Conservation (phyloP, 2,329 filamentous ascomycete species). For the Emydomyces testavorans region DNA sequence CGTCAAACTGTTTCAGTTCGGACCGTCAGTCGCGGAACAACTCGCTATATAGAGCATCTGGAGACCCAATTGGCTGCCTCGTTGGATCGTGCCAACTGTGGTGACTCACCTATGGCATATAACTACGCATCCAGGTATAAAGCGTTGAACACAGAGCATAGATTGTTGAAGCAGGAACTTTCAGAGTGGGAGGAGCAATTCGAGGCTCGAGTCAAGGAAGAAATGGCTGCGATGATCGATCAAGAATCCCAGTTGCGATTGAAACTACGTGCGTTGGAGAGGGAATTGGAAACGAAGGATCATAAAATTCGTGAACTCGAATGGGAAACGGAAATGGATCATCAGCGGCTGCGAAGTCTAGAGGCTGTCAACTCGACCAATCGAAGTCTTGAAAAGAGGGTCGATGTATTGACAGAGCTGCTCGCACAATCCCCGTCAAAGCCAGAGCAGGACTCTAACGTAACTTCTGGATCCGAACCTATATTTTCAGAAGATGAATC, state of each 20-base stretch:
- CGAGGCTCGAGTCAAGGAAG: slow-evolving; percentile 26
- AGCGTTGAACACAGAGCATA: slow-evolving; percentile 25
- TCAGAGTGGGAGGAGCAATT: slow-evolving; percentile 25
- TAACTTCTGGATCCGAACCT: not conserved
- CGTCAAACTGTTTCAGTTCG: slow-evolving; percentile 14
- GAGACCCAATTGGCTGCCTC: slow-evolving; percentile 36
- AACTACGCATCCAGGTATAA: slow-evolving; percentile 30
- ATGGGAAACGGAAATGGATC: slow-evolving; percentile 24
- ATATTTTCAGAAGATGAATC: slow-evolving; percentile 14
- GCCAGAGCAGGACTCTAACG: slow-evolving; percentile 3
- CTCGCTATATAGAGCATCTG: slow-evolving; percentile 41
- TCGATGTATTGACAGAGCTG: slow-evolving; percentile 29
- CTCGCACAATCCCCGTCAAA: slow-evolving; percentile 27
- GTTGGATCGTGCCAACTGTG: slow-evolving; percentile 30
- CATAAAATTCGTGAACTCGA: slow-evolving; percentile 25
- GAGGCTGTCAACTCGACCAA: slow-evolving; percentile 26
- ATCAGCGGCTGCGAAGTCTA: slow-evolving; percentile 25
- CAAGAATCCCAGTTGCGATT: slow-evolving; percentile 23
- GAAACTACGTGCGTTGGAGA: slow-evolving; percentile 25
- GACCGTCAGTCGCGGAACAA: slow-evolving; percentile 30
- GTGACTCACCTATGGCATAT: slow-evolving; percentile 32
- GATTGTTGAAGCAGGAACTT: slow-evolving; percentile 25
- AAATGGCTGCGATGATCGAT: slow-evolving; percentile 22
- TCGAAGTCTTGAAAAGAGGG: slow-evolving; percentile 25
- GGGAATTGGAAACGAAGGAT: slow-evolving; percentile 24